Evolutionary conservation across 495 filamentous ascomycete genomes (phyloP).

Genomic region (Xanthoparmelia taractica): DNA sequence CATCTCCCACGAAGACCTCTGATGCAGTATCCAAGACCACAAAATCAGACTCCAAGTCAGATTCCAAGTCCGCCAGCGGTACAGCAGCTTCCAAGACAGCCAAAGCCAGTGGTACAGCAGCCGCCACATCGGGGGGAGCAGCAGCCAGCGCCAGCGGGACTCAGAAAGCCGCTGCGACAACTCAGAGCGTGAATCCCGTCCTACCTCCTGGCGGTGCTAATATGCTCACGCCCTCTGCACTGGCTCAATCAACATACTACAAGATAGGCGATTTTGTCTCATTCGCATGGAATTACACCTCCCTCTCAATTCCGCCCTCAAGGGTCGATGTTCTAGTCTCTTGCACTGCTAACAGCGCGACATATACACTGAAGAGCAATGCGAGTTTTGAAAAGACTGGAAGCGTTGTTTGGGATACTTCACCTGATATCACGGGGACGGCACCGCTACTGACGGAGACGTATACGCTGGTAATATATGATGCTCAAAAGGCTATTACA

Average conservation of each 20-base stretch:
- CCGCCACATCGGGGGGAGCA: slow-evolving; percentile 20
- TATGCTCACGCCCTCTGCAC: slow-evolving; percentile 67
- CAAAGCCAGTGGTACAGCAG: slow-evolving; percentile 14
- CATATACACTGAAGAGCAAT: slow-evolving; percentile 63
- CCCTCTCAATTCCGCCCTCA: slow-evolving; percentile 64
- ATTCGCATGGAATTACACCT: slow-evolving; percentile 94
- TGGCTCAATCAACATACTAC: slow-evolving; percentile 63
- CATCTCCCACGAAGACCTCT: not conserved
- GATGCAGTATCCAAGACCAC: slow-evolving; percentile 1
- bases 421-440: slow-evolving; percentile 56
- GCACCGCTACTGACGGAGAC: slow-evolving; percentile 58
- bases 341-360: slow-evolving; percentile 57
- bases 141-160: slow-evolving; percentile 15
- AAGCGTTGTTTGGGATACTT: slow-evolving; percentile 71
- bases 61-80: slow-evolving; percentile 5
- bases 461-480: slow-evolving; percentile 81
- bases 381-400: slow-evolving; percentile 50
- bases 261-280: slow-evolving; percentile 81
- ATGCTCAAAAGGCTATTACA: slow-evolving; percentile 54
- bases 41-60: not conserved
- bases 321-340: slow-evolving; percentile 75
- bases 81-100: slow-evolving; percentile 10
- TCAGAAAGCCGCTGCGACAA: slow-evolving; percentile 27
- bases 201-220: slow-evolving; percentile 63
- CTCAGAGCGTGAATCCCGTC: slow-evolving; percentile 44